phyloP scores from a whole-genome alignment of 345 rosid genomes.

The Chamaenerion angustifolium region DNA sequence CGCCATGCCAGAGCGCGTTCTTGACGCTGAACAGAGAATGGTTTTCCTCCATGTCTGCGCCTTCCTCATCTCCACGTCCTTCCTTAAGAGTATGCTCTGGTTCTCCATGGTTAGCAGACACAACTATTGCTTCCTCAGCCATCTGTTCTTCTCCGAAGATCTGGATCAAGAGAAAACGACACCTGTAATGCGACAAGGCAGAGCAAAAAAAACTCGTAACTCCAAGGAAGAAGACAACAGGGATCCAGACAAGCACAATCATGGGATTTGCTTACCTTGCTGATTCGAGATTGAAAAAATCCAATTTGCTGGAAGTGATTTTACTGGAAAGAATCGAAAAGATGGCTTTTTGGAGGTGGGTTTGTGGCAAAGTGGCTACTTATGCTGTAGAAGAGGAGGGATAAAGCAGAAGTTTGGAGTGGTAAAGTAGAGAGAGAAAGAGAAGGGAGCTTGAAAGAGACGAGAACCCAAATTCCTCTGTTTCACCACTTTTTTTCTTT shows the following conservation, averaged over 20 bases:
- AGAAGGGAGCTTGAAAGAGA: slow-evolving; percentile 8
- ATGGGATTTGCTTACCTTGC: too few relatives aligned
- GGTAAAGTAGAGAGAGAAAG: neutral
- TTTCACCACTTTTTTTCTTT: neutral
- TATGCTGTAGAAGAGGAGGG: neutral
- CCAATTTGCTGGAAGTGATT: too few relatives aligned
- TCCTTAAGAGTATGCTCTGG: slow-evolving; percentile 1
- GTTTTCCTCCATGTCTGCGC: slow-evolving; percentile 16
- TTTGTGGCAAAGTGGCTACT: neutral
- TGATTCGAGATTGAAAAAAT: too few relatives aligned
- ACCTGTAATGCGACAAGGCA: neutral
- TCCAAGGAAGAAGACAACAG: too few relatives aligned
- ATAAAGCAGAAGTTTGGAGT: neutral
- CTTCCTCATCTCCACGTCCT: slow-evolving; percentile 20
- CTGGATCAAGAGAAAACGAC: neutral
- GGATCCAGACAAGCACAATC: too few relatives aligned
- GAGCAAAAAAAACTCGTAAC: too few relatives aligned
- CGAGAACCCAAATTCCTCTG: slow-evolving; percentile 8
- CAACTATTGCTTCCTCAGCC: slow-evolving; percentile 17
- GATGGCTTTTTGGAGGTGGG: neutral
- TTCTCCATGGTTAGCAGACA: slow-evolving; percentile 2
- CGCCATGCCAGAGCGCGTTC: slow-evolving; percentile 89
- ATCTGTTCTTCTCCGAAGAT: too few relatives aligned
- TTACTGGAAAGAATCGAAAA: too few relatives aligned
- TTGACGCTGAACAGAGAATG: slow-evolving; percentile 43